Conservation (phyloP, 345 rosid species). For the Clarkia xantiana region DNA sequence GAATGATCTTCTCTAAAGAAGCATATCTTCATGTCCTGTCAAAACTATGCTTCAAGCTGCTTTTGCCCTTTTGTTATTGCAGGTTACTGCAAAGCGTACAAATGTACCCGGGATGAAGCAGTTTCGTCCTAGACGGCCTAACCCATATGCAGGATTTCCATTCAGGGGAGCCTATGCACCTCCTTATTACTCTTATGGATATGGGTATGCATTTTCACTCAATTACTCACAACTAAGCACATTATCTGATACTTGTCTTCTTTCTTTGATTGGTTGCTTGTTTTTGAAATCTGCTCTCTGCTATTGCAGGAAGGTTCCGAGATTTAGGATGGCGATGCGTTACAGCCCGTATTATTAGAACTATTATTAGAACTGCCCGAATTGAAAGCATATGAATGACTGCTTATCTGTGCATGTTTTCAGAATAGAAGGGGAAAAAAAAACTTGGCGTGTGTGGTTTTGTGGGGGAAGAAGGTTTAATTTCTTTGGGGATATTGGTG, state of each 20-base stretch:
- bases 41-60: not conserved
- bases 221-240: not conserved
- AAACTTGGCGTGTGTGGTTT: too few relatives aligned
- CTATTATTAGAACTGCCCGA: too few relatives aligned
- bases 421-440: too few relatives aligned
- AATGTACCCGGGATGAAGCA: constrained; percentile 68
- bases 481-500: too few relatives aligned
- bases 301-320: constrained; percentile 43
- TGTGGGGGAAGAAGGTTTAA: too few relatives aligned
- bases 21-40: not conserved
- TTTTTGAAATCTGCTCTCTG: not conserved
- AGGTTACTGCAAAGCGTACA: constrained; percentile 52
- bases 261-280: not conserved
- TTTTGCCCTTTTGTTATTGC: not conserved
- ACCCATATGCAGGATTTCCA: constrained; percentile 12
- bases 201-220: constrained; percentile 35
- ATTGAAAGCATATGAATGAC: too few relatives aligned
- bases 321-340: constrained; percentile 49
- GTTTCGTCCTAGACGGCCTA: constrained; percentile 35
- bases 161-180: constrained; percentile 25
- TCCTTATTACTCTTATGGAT: constrained; percentile 38
- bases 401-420: too few relatives aligned
- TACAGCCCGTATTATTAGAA: constrained; percentile 49
- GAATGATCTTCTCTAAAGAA: not conserved
- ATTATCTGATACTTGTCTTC: not conserved